These are phyloP conservation scores for Scheffersomyces ergatensis DNA, from an alignment of 805 yeast genomes.

Conservation along the genomic window DNA sequence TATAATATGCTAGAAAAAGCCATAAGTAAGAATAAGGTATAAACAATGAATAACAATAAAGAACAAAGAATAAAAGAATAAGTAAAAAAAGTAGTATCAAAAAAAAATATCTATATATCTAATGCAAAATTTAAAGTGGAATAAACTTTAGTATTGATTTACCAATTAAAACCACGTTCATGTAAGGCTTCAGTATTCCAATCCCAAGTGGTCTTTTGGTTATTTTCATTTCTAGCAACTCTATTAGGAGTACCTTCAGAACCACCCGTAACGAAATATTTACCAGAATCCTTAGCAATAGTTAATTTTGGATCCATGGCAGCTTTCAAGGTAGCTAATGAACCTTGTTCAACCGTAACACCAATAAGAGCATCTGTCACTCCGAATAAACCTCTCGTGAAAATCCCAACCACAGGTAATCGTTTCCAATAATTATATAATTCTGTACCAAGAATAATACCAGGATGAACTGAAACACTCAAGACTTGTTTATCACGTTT, in stretches of 20 bases:
- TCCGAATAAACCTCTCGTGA: constrained; percentile 13
- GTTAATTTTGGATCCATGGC: constrained; percentile 27
- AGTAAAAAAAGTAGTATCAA: too few species aligned
- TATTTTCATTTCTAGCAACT: constrained; percentile 19
- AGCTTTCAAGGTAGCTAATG: constrained; percentile 29
- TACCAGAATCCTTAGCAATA: constrained; percentile 22
- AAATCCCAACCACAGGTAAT: constrained; percentile 20
- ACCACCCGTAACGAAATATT: constrained; percentile 33
- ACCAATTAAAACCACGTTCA: constrained; percentile 13
- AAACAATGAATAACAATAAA: too few species aligned
- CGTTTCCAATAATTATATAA: constrained; percentile 28
- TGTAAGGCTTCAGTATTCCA: constrained; percentile 20
- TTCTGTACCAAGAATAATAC: constrained; percentile 31
- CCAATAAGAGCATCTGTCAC: constrained; percentile 18
- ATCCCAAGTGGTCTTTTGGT: constrained; percentile 26
- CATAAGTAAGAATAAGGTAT: too few species aligned
- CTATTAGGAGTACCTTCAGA: constrained; percentile 15
- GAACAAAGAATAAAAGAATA: too few species aligned
- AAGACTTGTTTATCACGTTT: constrained; percentile 27
- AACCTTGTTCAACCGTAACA: constrained; percentile 32
- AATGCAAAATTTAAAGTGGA: too few species aligned
- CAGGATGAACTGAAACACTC: constrained; percentile 38
- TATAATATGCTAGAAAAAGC: too few species aligned
- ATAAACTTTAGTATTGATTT: too few species aligned
- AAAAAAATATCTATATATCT: too few species aligned